phyloP scores from a whole-genome alignment of 176 grass and related monocot genomes.

The Aegilops speltoides region DNA sequence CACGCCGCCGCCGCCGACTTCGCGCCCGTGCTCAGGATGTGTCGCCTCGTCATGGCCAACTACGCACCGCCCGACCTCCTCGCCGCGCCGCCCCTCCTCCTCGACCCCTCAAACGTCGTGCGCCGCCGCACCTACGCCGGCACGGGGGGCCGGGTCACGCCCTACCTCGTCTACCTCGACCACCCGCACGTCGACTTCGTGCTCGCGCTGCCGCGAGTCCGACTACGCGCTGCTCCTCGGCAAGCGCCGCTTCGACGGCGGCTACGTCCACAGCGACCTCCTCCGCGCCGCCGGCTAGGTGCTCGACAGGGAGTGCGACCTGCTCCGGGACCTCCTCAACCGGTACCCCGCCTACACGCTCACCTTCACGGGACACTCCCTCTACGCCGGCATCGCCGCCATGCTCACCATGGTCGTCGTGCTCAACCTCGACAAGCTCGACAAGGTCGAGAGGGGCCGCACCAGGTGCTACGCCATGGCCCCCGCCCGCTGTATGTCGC shows the following conservation, averaged over 20 bases:
- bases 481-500: constrained; percentile 81
- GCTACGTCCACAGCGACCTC: constrained; percentile 82
- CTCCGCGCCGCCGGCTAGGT: constrained; percentile 70
- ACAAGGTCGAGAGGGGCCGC: constrained; percentile 45
- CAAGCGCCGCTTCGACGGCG: constrained; percentile 73
- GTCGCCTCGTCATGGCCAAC: too few species aligned
- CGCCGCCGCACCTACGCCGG: too few species aligned
- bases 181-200: too few species aligned
- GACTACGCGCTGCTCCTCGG: constrained; percentile 24
- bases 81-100: too few species aligned
- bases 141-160: too few species aligned
- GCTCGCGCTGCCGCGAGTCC: too few species aligned
- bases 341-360: constrained; percentile 65
- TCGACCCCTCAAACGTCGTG: too few species aligned
- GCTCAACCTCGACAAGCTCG: constrained; percentile 76
- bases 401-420: constrained; percentile 79
- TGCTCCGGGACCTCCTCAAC: constrained; percentile 56
- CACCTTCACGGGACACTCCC: constrained; percentile 74
- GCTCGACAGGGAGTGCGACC: constrained; percentile 71
- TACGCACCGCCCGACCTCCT: too few species aligned
- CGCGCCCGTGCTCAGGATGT: too few species aligned
- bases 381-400: constrained; percentile 65
- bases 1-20: too few species aligned
- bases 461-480: constrained; percentile 77
- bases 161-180: too few species aligned